Evolutionary conservation across 169 alveolate species (phyloP).

Genomic region (Perkinsus marinus): DNA sequence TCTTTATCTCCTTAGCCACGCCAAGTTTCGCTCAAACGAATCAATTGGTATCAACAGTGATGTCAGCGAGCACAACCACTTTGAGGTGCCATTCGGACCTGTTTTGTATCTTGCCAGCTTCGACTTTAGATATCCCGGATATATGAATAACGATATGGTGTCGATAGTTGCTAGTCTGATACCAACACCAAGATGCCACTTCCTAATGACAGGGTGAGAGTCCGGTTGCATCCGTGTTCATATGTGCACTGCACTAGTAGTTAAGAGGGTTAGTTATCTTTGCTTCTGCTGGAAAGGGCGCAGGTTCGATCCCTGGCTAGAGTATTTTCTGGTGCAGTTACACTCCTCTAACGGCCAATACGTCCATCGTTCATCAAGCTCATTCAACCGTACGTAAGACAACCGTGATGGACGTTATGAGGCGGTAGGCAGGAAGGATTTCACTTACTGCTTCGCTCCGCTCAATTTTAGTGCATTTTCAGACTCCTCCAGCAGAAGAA

Average conservation of each 20-base stretch:
- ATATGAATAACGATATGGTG: constrained; percentile 90
- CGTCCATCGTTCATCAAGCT: not conserved
- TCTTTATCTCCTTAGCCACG: constrained; percentile 4
- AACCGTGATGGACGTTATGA: constrained; percentile 94
- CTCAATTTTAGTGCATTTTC: not conserved
- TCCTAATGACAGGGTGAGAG: constrained; percentile 94
- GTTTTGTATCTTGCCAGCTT: constrained; percentile 9
- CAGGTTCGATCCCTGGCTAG: constrained; percentile 11
- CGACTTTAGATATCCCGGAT: constrained; percentile 87
- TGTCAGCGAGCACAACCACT: constrained; percentile 89
- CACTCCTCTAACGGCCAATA: not conserved
- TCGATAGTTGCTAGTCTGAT: constrained; percentile 91
- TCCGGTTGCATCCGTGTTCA: constrained; percentile 66
- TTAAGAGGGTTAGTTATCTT: too few relatives aligned
- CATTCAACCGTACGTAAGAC: constrained; percentile 68
- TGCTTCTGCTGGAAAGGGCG: not conserved
- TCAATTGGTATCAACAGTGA: constrained; percentile 57
- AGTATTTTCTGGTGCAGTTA: constrained; percentile 21
- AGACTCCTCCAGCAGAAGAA: constrained; percentile 1
- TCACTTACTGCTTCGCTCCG: not conserved
- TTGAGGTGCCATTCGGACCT: constrained; percentile 17
- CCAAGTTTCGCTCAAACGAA: constrained; percentile 60
- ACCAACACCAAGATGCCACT: constrained; percentile 97
- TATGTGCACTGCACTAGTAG: too few relatives aligned
- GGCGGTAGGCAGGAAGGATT: constrained; percentile 38